phyloP scores from a whole-genome alignment of 495 filamentous ascomycete species.

The Elaphomyces granulatus region DNA sequence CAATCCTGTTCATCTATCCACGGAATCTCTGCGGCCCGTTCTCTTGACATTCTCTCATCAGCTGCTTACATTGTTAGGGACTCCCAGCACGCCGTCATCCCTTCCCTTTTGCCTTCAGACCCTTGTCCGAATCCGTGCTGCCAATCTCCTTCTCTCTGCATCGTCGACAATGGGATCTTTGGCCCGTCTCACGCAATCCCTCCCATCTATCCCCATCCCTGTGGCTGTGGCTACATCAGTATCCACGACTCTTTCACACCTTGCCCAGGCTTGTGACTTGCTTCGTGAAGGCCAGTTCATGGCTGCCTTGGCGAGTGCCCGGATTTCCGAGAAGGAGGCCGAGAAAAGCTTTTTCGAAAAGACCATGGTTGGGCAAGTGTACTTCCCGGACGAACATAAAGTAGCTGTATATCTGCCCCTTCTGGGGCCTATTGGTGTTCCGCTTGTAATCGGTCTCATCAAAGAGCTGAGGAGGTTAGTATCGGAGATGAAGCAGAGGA shows the following conservation, averaged over 20 bases:
- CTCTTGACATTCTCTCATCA: slow-evolving; percentile 87
- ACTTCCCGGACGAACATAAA: slow-evolving; percentile 97
- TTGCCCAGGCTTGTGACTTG: slow-evolving; percentile 60
- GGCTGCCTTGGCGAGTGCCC: slow-evolving; percentile 59
- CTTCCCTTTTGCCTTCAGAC: slow-evolving; percentile 77
- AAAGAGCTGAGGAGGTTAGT: slow-evolving; percentile 57
- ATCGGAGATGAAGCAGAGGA: slow-evolving; percentile 24
- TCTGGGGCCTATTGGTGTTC: slow-evolving; percentile 83
- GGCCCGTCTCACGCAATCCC: slow-evolving; percentile 66
- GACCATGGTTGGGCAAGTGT: slow-evolving; percentile 96
- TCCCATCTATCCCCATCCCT: slow-evolving; percentile 85
- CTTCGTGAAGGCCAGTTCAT: slow-evolving; percentile 51
- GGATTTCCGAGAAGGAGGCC: slow-evolving; percentile 74
- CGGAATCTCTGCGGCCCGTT: slow-evolving; percentile 54
- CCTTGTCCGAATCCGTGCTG: slow-evolving; percentile 66
- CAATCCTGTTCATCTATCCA: slow-evolving; percentile 32
- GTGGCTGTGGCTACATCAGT: slow-evolving; percentile 75
- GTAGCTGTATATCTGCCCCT: slow-evolving; percentile 92
- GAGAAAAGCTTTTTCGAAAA: slow-evolving; percentile 97
- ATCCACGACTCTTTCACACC: slow-evolving; percentile 57
- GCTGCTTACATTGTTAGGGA: slow-evolving; percentile 75
- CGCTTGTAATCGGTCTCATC: slow-evolving; percentile 62
- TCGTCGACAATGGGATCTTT: slow-evolving; percentile 90
- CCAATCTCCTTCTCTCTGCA: slow-evolving; percentile 75
- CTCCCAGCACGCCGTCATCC: slow-evolving; percentile 62